Evolutionary conservation across 305 asterid genomes (phyloP).

Genomic region (Solanum hybrid): DNA sequence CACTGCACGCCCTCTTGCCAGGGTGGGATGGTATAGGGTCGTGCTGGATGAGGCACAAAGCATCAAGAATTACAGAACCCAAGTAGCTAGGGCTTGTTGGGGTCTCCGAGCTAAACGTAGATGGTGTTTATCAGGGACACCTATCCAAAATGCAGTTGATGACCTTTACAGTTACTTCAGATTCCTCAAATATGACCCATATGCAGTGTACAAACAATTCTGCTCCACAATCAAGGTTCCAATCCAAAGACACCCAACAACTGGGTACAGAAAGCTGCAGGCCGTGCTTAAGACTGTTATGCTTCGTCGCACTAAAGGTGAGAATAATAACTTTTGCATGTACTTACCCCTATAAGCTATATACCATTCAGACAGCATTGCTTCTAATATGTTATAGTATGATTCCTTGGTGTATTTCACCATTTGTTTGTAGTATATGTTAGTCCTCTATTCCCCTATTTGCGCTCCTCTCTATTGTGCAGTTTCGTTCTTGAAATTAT

Average conservation of each 20-base stretch:
- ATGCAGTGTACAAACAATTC: constrained; percentile 63
- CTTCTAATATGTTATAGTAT: neutral
- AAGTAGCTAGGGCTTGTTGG: constrained; percentile 99
- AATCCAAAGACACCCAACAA: constrained; percentile 63
- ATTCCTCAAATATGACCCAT: constrained; percentile 90
- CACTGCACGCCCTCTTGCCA: constrained; percentile 80
- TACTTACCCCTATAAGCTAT: neutral
- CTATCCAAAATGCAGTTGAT: constrained; percentile 90
- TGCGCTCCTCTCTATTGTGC: neutral
- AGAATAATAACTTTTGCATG: constrained; percentile 2
- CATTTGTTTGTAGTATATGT: neutral
- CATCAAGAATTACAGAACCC: constrained; percentile 90
- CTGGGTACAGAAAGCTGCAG: constrained; percentile 81
- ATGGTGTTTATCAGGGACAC: constrained; percentile 99
- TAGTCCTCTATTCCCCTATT: neutral
- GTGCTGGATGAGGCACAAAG: constrained; percentile 97
- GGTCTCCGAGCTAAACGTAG: constrained; percentile 99
- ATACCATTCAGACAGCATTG: neutral
- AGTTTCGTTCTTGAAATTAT: neutral
- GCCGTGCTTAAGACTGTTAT: constrained; percentile 92
- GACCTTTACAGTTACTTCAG: constrained; percentile 98
- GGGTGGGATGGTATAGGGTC: constrained; percentile 96
- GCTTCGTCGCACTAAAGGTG: constrained; percentile 98
- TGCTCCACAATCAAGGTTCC: constrained; percentile 73
- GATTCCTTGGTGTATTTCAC: neutral